A percentile compares a stretch with the other conserved stretches of the same genome.
phyloP scores from a whole-genome alignment of 1,284 basidiomycete genomes.

The Ustilago loliicola region DNA sequence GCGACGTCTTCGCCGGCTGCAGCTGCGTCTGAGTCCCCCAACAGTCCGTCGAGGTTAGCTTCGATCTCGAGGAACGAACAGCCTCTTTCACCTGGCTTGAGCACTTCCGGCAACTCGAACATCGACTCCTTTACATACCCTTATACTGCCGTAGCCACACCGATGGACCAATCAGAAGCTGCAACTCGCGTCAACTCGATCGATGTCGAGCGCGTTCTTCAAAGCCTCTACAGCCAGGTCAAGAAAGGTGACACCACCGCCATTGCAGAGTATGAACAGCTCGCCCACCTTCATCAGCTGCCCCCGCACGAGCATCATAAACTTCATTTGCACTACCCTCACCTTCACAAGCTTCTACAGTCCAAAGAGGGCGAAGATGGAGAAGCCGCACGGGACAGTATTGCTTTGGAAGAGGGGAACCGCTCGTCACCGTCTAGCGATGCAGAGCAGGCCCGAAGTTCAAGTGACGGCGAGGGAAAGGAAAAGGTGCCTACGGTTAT shows the following conservation, averaged over 20 bases:
- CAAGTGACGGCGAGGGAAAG: not conserved
- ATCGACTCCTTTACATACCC: not conserved
- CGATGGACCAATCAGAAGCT: constrained; percentile 20
- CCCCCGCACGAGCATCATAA: constrained; percentile 16
- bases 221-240: constrained; percentile 27
- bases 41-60: not conserved
- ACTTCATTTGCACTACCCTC: constrained; percentile 15
- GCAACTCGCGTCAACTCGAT: constrained; percentile 39
- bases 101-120: not conserved
- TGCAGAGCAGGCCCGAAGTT: not conserved
- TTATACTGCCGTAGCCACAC: constrained; percentile 25
- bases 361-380: not conserved
- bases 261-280: constrained; percentile 38
- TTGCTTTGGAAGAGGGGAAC: constrained; percentile 13
- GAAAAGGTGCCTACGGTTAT: constrained; percentile 21
- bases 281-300: constrained; percentile 29
- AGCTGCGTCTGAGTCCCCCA: not conserved
- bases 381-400: not conserved
- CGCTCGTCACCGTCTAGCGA: not conserved
- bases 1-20: not conserved
- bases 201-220: constrained; percentile 30
- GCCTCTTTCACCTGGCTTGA: not conserved
- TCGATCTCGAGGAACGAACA: not conserved
- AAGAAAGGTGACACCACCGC: constrained; percentile 39
- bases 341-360: not conserved